A percentile compares a stretch with the other conserved stretches of the same genome.
These are phyloP conservation scores for Jaminaea rosea DNA, from an alignment of 1,284 basidiomycete genomes.

Conservation along the genomic window DNA sequence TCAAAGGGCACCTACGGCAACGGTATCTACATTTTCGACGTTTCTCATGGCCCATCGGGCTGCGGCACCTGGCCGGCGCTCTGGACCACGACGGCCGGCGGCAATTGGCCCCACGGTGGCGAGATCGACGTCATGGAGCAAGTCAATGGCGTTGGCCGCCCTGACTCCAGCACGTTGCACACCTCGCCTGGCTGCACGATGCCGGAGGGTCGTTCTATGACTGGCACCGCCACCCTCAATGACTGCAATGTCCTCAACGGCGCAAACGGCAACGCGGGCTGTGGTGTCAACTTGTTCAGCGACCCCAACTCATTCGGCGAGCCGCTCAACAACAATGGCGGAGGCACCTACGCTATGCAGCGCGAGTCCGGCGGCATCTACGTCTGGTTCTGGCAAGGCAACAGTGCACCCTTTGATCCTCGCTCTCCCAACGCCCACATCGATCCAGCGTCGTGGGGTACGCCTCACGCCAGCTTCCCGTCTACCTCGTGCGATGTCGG, in stretches of 20 bases:
- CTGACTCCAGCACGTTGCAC: background rate
- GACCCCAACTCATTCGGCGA: too few relatives aligned
- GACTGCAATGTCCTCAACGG: background rate
- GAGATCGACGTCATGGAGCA: slow-evolving; percentile 12
- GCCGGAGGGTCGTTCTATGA: background rate
- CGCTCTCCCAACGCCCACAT: background rate
- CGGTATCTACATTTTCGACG: slow-evolving; percentile 31
- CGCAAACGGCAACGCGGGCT: background rate
- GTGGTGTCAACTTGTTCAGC: background rate
- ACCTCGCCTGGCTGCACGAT: background rate
- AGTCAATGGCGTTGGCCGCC: slow-evolving; percentile 8
- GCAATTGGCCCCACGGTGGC: slow-evolving; percentile 7
- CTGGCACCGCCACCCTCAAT: background rate
- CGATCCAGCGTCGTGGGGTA: slow-evolving; percentile 24
- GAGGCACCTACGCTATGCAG: slow-evolving; percentile 8
- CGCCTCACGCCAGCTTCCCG: slow-evolving; percentile 29
- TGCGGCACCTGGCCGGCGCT: slow-evolving; percentile 42
- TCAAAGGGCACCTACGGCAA: slow-evolving; percentile 27
- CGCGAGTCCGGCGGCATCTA: slow-evolving; percentile 3
- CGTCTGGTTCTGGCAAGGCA: slow-evolving; percentile 8
- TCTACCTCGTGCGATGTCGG: slow-evolving; percentile 18
- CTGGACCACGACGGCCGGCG: slow-evolving; percentile 33
- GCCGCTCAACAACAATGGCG: slow-evolving; percentile 6
- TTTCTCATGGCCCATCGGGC: slow-evolving; percentile 31
- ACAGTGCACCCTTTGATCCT: background rate